Evolutionary conservation across 225 moss, liverwort and hornwort genomes (phyloP).

Genomic region (Lunularia cruciata): DNA sequence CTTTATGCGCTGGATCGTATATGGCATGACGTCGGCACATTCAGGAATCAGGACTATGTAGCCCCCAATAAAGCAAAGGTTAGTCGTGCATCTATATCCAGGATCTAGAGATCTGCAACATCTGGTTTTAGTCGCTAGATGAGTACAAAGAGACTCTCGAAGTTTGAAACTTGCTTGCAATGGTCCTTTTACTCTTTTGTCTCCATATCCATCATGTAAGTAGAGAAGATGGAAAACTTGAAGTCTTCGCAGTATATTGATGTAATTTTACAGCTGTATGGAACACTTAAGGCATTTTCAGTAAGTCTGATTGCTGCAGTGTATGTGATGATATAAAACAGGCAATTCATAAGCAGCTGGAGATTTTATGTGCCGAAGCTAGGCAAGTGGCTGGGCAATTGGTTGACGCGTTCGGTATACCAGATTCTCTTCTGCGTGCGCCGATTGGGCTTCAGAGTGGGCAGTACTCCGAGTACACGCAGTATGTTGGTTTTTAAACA

Average conservation of each 20-base stretch:
- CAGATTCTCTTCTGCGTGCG: slow-evolving; percentile 63
- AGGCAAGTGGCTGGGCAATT: slow-evolving; percentile 62
- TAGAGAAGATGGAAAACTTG: too few relatives aligned
- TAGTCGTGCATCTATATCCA: too few relatives aligned
- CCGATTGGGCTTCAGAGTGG: slow-evolving; percentile 75
- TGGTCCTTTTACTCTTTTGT: too few relatives aligned
- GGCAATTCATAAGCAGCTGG: slow-evolving; percentile 80
- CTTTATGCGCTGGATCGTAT: slow-evolving; percentile 81
- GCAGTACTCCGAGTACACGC: slow-evolving; percentile 69
- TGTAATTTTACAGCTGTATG: too few relatives aligned
- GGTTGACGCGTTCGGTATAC: slow-evolving; percentile 76
- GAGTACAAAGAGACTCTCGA: too few relatives aligned
- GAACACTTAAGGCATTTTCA: too few relatives aligned
- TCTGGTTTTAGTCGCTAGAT: neutral
- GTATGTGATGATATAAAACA: slow-evolving; percentile 20
- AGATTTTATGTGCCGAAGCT: slow-evolving; percentile 64
- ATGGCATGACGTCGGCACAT: slow-evolving; percentile 86
- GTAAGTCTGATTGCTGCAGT: neutral
- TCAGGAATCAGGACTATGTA: slow-evolving; percentile 80
- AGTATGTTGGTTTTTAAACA: slow-evolving; percentile 63
- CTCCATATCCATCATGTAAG: too few relatives aligned
- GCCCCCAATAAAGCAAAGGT: slow-evolving; percentile 90
- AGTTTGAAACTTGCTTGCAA: too few relatives aligned
- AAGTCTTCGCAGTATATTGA: too few relatives aligned
- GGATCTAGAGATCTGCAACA: too few relatives aligned